These are phyloP conservation scores for Hyphopichia homilentoma DNA, from an alignment of 805 yeast species.

Conservation along the genomic window DNA sequence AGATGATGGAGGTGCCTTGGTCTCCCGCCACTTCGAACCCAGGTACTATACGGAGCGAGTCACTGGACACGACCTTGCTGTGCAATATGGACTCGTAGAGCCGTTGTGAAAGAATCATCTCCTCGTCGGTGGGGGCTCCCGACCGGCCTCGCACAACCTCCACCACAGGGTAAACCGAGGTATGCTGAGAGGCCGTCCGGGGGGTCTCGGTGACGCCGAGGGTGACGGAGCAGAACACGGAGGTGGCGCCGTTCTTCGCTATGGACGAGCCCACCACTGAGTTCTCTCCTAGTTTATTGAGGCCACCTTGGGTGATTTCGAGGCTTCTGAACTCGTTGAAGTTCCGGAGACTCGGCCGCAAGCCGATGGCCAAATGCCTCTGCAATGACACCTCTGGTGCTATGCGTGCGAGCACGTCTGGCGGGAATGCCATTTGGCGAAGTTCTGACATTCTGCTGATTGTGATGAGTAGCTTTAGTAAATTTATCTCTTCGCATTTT, in stretches of 20 bases:
- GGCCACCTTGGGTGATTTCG: conserved; percentile 34
- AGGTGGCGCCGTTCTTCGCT: conserved; percentile 66
- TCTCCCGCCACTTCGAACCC: conserved; percentile 11
- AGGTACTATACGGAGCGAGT: conserved; percentile 14
- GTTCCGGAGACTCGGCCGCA: conserved; percentile 71
- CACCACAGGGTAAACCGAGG: conserved; percentile 64
- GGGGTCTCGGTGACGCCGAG: conserved; percentile 60
- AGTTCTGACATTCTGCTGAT: neutral
- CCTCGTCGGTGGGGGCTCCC: conserved; percentile 86
- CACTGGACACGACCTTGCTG: conserved; percentile 48
- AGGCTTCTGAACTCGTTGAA: conserved; percentile 70
- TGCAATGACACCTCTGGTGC: conserved; percentile 83
- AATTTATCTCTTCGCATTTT: too few species aligned
- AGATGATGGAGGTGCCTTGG: conserved; percentile 16
- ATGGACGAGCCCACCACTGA: conserved; percentile 62
- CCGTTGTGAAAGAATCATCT: conserved; percentile 67
- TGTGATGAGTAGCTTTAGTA: too few species aligned
- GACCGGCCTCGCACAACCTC: conserved; percentile 70
- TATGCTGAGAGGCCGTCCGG: conserved; percentile 16
- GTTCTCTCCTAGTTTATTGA: conserved; percentile 31
- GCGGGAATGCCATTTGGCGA: conserved; percentile 57
- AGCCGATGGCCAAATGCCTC: conserved; percentile 69
- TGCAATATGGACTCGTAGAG: conserved; percentile 58
- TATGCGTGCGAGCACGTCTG: conserved; percentile 75
- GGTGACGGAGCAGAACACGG: conserved; percentile 66